Evolutionary conservation across 164 flowering plant species (phyloP).

Genomic region (Aristolochia contorta): DNA sequence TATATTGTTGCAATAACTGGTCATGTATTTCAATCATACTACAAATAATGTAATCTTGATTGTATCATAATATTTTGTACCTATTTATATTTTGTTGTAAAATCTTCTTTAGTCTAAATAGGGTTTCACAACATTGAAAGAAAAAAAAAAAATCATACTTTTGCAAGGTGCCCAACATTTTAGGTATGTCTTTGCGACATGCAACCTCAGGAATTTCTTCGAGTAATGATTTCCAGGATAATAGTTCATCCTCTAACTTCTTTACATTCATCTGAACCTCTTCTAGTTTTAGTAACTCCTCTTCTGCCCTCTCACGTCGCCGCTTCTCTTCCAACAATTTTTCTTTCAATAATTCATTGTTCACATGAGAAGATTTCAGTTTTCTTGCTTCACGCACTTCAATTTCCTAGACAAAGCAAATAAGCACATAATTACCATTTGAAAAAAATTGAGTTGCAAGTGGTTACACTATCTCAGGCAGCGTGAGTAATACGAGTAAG

Average conservation of each 20-base stretch:
- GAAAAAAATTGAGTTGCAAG: no score
- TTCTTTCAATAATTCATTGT: constrained; percentile 62
- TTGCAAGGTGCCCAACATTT: constrained; percentile 59
- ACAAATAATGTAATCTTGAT: no score
- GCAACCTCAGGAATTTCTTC: constrained; percentile 70
- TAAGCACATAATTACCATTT: no score
- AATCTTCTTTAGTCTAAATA: no score
- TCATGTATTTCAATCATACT: no score
- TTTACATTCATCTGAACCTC: constrained; percentile 37
- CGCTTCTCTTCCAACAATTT: constrained; percentile 65
- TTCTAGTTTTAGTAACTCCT: constrained; percentile 49
- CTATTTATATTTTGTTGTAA: no score
- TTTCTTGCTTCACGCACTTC: constrained; percentile 91
- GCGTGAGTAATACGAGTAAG: no score
- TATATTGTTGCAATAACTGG: no score
- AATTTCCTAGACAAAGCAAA: constrained; percentile 41
- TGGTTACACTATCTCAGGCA: no score
- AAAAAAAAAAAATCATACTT: constrained; percentile 27
- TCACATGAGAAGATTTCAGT: constrained; percentile 54
- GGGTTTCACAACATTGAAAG: no score
- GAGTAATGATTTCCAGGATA: constrained; percentile 52
- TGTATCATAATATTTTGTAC: no score
- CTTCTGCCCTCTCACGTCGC: constrained; percentile 73
- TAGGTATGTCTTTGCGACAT: constrained; percentile 51
- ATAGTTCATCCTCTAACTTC: constrained; percentile 72